Evolutionary conservation across 805 yeast genomes (phyloP), one percentile per base, ranked within the genome.

Genomic region (Torulaspora quercuum): DNA sequence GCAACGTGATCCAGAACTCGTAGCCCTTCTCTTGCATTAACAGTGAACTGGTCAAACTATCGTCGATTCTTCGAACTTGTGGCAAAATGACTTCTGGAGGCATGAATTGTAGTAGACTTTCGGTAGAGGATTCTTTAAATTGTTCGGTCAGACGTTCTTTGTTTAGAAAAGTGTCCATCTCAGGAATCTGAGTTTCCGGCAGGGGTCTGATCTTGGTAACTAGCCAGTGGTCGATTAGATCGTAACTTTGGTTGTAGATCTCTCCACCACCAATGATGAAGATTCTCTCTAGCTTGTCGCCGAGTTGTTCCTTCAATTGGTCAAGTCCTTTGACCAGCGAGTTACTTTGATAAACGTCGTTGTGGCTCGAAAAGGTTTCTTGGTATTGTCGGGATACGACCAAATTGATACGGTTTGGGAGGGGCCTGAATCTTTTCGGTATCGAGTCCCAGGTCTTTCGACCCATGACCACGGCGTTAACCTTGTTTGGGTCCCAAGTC

Each of bases 361-460:
- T 30, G 5, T 29, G 28, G 9, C 22, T 21, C 13, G 20, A 9
- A 18, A 36, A 18, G 4, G 12, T 20, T 9, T 19, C 24, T 24
- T 15, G 21, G n/a, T 25, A 17, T 11, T 29, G 31, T 32, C 88
- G 63, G 16, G 95, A 82, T 7, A 92, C 63, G 0, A 92, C 77
- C 9, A 88, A 76, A 58, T 92, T 92, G 17, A 77, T 39, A 39
- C 98, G 71, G 32, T 69, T 76, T 3, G 81, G 80, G 29, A 92
- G 68, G 0, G 98, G 98, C 44, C 95, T 69, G 63, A 87, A 92
- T 55, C 73, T 79, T 1, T 62, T 44, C 0, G 98, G 97, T 20
- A 92, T 89, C 6, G 95, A 84, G 20, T 88, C 92, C 95, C 97
- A 92, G 2, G 97, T 90, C 55, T 80, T 83, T 41, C 97, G 72